Evolutionary conservation across 129 eudicot species (phyloP), one percentile per base, ranked within the genome.

Genomic region (Escallonia rubra): DNA sequence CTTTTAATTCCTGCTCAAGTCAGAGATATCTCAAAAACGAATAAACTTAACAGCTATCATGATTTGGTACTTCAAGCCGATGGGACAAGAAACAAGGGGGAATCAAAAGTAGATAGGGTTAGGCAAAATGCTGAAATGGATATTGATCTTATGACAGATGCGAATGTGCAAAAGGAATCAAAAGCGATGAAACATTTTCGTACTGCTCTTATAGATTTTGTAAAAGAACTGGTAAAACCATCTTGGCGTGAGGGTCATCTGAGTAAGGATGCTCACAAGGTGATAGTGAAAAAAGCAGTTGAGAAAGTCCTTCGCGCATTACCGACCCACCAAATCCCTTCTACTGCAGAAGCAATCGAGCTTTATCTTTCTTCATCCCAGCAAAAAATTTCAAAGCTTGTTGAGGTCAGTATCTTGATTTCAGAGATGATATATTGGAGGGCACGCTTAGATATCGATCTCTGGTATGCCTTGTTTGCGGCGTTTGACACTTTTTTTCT

Each of bases 211-310:
- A 83, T 94, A 49, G 99, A 94, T 14, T 82, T 71, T 74, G 88
- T 94, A 34, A 94, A 94, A 75, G 96, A 94, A 50, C 57, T 89
- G 76, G 77, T 94, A 43, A 90, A 66, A 53, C 99, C 97, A 53
- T 71, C 84, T 48, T 94, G 97, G 99, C 88, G 79, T 55, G 85
- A 79, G 60, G 99, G 99, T 52, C 80, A 67, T 43, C 15, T 90
- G 79, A 90, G 90, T 70, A 94, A 81, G 73, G 91, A 90, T 71
- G 96, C 88, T 57, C 89, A 89, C 72, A 94, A 87, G 73, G 15
- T 78, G 64, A 76, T 94, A 53, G 99, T 94, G 41, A 91, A 87
- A 69, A 94, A 85, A 74, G 49, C 90, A 10, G 97, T 85, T 52
- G 90, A 90, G 41, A 90, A 80, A 82, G 86, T 90, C 59, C 59